These are phyloP conservation scores for Pelargonium citronellum DNA, from an alignment of 441 rosid genomes.

Conservation along the genomic window DNA sequence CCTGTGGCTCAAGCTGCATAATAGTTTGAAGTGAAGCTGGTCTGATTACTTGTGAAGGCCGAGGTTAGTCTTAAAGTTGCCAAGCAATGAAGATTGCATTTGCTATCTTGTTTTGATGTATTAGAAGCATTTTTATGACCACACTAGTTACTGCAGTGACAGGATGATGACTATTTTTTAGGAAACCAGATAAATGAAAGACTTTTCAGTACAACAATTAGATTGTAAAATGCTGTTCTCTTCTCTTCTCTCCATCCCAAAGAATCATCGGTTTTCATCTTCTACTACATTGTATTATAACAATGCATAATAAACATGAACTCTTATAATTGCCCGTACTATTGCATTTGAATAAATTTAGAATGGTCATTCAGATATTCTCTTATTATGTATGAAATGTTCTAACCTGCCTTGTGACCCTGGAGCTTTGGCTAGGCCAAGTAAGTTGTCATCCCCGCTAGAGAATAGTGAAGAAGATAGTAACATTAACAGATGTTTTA, in stretches of 20 bases:
- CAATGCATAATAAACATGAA: too few species aligned
- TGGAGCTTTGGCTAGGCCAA: too few species aligned
- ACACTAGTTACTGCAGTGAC: not conserved
- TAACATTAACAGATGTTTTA: constrained; percentile 16
- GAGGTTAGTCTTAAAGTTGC: constrained; percentile 9
- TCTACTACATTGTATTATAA: not conserved
- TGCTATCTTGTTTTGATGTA: not conserved
- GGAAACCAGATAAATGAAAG: not conserved
- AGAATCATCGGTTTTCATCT: not conserved
- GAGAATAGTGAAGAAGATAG: not conserved
- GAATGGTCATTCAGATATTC: not conserved
- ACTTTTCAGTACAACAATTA: not conserved
- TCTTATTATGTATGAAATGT: not conserved
- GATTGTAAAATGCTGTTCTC: not conserved
- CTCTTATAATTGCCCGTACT: too few species aligned
- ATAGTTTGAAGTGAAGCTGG: constrained; percentile 20
- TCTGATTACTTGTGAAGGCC: constrained; percentile 10
- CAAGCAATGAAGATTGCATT: not conserved
- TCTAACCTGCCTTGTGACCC: too few species aligned
- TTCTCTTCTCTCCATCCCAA: not conserved
- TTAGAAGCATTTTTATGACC: not conserved
- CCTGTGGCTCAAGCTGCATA: constrained; percentile 66
- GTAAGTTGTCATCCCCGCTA: not conserved
- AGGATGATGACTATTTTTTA: not conserved
- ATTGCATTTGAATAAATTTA: not conserved